Conservation (phyloP, 108 stramenopile species). For the Nitzschia sp. region DNA sequence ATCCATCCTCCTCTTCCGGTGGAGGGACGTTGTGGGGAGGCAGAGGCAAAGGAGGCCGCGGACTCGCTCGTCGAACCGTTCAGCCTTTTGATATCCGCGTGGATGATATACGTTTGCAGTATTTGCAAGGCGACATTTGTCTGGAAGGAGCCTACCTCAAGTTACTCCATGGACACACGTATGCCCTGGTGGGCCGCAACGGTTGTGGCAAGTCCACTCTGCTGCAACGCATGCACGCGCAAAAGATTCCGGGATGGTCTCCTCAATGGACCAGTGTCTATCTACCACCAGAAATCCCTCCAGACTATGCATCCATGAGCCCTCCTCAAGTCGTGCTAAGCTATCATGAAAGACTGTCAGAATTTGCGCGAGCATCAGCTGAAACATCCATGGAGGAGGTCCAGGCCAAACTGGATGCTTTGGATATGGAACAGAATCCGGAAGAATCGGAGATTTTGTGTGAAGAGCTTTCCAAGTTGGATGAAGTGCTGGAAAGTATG, state of each 20-base stretch:
- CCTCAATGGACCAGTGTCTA: constrained; percentile 58
- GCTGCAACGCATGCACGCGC: constrained; percentile 58
- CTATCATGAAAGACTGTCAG: constrained; percentile 30
- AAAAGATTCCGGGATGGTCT: constrained; percentile 79
- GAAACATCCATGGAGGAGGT: constrained; percentile 34
- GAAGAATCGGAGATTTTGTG: constrained; percentile 59
- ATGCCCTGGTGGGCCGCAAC: constrained; percentile 69
- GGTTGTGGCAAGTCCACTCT: constrained; percentile 71
- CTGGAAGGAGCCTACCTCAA: constrained; percentile 69
- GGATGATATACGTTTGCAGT: constrained; percentile 64
- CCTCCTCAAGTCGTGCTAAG: constrained; percentile 46
- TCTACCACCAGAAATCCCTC: constrained; percentile 64
- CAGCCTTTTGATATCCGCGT: constrained; percentile 70
- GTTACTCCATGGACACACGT: constrained; percentile 58
- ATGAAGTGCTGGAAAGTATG: constrained; percentile 45
- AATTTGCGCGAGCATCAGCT: constrained; percentile 22
- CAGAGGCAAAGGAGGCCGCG: constrained; percentile 74
- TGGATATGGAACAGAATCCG: constrained; percentile 42
- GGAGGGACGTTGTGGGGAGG: constrained; percentile 58
- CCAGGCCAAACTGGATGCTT: constrained; percentile 37
- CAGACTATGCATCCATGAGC: constrained; percentile 9
- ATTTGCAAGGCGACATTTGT: constrained; percentile 37
- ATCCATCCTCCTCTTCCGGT: background rate
- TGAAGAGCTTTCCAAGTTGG: constrained; percentile 63
- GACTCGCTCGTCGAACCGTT: constrained; percentile 55